phyloP scores from a whole-genome alignment of 2,329 filamentous ascomycete genomes.

The Ophiobolus disseminans region DNA sequence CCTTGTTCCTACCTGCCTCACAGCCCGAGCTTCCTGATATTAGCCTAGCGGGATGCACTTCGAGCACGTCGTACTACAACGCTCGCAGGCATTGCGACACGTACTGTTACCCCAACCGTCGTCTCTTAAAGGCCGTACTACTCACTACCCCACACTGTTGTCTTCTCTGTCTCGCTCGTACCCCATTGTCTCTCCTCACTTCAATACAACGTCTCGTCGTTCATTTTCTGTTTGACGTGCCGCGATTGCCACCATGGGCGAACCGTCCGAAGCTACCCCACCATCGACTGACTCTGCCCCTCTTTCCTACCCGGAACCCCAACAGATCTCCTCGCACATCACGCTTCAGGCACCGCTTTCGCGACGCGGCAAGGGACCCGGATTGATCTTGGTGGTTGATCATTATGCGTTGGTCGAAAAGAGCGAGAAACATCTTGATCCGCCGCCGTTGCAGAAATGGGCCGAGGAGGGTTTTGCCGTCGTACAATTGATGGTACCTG shows the following conservation, averaged over 20 bases:
- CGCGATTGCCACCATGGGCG: conserved; percentile 15
- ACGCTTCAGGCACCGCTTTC: conserved; percentile 57
- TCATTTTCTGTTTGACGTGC: background rate
- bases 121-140: conserved; percentile 2
- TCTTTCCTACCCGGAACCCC: conserved; percentile 25
- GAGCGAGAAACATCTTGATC: conserved; percentile 55
- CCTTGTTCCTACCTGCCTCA: background rate
- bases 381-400: conserved; percentile 56
- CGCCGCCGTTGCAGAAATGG: conserved; percentile 70
- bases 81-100: conserved; percentile 3
- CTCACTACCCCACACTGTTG: conserved; percentile 11
- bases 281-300: conserved; percentile 14
- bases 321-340: conserved; percentile 35
- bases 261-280: conserved; percentile 12
- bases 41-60: conserved; percentile 3
- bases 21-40: conserved; percentile 4
- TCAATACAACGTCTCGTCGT: background rate
- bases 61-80: conserved; percentile 8
- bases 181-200: background rate
- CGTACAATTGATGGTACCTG: conserved; percentile 57
- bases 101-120: background rate
- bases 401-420: conserved; percentile 35
- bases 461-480: conserved; percentile 74
- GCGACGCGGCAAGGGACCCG: conserved; percentile 57
- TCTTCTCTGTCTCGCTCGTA: conserved; percentile 1